phyloP scores from a whole-genome alignment of 179 eudicot species.

The Beta corolliflora region DNA sequence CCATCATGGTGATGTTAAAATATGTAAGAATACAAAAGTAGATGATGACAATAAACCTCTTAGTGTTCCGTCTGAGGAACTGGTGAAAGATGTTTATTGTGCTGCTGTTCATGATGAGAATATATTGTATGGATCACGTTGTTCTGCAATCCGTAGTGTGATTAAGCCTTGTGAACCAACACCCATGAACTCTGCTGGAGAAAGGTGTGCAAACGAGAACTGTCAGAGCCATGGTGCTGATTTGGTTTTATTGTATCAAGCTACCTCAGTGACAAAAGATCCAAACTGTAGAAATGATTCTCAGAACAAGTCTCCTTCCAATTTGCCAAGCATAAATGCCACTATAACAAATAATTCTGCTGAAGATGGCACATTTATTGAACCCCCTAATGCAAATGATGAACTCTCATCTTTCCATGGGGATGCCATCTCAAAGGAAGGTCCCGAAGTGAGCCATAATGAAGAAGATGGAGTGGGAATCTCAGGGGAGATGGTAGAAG shows the following conservation, averaged over 20 bases:
- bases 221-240: slow-evolving; percentile 19
- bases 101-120: slow-evolving; percentile 20
- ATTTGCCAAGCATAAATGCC: slow-evolving; percentile 11
- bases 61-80: slow-evolving; percentile 24
- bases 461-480: slow-evolving; percentile 23
- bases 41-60: slow-evolving; percentile 31
- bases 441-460: slow-evolving; percentile 17
- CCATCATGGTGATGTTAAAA: slow-evolving; percentile 35
- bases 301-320: slow-evolving; percentile 16
- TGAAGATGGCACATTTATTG: slow-evolving; percentile 16
- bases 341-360: slow-evolving; percentile 8
- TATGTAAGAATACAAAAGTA: slow-evolving; percentile 36
- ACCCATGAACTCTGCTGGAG: slow-evolving; percentile 3
- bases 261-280: slow-evolving; percentile 9
- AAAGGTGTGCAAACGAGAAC: slow-evolving; percentile 16
- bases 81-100: slow-evolving; percentile 23
- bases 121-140: background rate
- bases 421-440: slow-evolving; percentile 5
- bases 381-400: slow-evolving; percentile 18
- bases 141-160: background rate
- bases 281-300: slow-evolving; percentile 8
- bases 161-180: slow-evolving; percentile 12
- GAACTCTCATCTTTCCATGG: slow-evolving; percentile 19
- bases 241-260: slow-evolving; percentile 14
- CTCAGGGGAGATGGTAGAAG: slow-evolving; percentile 14